These are phyloP conservation scores for Stagonosporopsis vannaccii DNA, from an alignment of 2,329 filamentous ascomycete species.

Conservation along the genomic window DNA sequence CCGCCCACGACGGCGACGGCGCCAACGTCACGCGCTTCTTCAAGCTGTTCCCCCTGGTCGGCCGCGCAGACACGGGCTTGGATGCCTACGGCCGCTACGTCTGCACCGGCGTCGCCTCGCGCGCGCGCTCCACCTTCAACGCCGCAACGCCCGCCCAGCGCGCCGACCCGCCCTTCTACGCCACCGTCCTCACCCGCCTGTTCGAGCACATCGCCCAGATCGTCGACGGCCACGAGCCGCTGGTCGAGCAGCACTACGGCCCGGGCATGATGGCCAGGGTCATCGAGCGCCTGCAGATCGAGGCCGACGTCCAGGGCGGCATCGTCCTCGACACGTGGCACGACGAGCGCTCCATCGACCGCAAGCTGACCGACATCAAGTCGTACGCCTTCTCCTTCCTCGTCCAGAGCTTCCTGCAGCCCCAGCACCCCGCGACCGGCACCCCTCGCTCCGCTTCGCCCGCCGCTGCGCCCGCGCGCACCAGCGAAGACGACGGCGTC, in stretches of 20 bases:
- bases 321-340: constrained; percentile 96
- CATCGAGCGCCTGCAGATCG: constrained; percentile 89
- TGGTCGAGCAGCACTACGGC: constrained; percentile 95
- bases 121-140: constrained; percentile 81
- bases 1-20: constrained; percentile 84
- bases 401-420: constrained; percentile 88
- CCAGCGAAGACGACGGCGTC: constrained; percentile 87
- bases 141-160: constrained; percentile 67
- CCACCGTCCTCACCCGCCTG: constrained; percentile 84
- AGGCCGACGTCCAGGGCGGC: constrained; percentile 94
- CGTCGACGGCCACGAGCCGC: constrained; percentile 85
- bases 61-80: constrained; percentile 83
- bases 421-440: constrained; percentile 67
- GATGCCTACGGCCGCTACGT: constrained; percentile 97
- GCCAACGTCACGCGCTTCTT: constrained; percentile 94
- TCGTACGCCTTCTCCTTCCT: constrained; percentile 98
- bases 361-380: constrained; percentile 92
- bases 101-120: constrained; percentile 88
- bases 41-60: constrained; percentile 95
- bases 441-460: constrained; percentile 79
- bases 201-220: constrained; percentile 99
- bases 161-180: constrained; percentile 89
- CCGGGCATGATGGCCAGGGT: constrained; percentile 92
- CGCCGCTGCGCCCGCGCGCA: constrained; percentile 63
- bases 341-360: constrained; percentile 84